Evolutionary conservation across 2,329 filamentous ascomycete species (phyloP).

Genomic region (Colletotrichum acutatum): DNA sequence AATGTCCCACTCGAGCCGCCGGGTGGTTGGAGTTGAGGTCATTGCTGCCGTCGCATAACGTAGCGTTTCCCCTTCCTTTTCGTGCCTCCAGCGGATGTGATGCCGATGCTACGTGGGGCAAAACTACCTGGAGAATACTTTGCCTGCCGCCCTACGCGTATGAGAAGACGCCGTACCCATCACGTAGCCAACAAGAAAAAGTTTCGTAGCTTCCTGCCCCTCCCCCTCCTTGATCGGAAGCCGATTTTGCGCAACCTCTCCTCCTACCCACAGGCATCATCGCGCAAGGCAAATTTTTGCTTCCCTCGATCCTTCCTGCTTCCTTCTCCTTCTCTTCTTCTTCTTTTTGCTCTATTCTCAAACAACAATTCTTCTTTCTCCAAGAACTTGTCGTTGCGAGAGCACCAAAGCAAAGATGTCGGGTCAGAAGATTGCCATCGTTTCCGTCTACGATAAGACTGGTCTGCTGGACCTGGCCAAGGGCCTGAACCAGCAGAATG

Average conservation of each 20-base stretch:
- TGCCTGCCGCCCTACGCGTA: neutral
- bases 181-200: constrained; percentile 6
- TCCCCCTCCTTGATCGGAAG: constrained; percentile 35
- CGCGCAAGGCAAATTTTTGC: constrained; percentile 29
- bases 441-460: constrained; percentile 99
- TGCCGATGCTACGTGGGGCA: constrained; percentile 29
- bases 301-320: neutral
- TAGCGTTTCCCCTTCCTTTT: constrained; percentile 1
- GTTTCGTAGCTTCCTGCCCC: constrained; percentile 26
- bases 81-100: neutral
- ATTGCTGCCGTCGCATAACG: constrained; percentile 15
- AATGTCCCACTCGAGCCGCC: constrained; percentile 9
- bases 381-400: constrained; percentile 42
- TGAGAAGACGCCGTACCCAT: neutral
- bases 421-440: constrained; percentile 79
- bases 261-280: constrained; percentile 30
- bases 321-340: neutral
- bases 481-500: constrained; percentile 87
- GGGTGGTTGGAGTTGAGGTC: constrained; percentile 8
- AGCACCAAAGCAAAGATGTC: constrained; percentile 35
- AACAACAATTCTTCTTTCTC: constrained; percentile 11
- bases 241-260: constrained; percentile 31
- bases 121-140: constrained; percentile 21
- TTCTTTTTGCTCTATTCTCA: neutral
- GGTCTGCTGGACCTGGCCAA: constrained; percentile 93